These are phyloP conservation scores for Cercospora beticola DNA, from an alignment of 2,329 filamentous ascomycete genomes.

Conservation along the genomic window DNA sequence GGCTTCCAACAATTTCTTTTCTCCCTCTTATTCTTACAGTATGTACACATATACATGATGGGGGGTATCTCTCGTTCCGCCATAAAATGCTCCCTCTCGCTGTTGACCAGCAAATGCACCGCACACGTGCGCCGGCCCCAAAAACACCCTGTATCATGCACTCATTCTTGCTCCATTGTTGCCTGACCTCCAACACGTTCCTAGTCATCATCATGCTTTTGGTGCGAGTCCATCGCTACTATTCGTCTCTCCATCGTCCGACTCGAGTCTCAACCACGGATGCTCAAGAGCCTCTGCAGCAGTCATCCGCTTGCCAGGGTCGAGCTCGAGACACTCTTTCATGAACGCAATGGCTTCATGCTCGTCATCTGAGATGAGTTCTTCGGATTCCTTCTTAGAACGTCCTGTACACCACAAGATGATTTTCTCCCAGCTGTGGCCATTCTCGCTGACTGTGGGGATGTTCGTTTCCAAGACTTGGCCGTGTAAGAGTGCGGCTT, in stretches of 20 bases:
- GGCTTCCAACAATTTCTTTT: not conserved
- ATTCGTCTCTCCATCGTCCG: constrained; percentile 15
- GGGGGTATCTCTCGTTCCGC: constrained; percentile 13
- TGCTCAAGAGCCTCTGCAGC: constrained; percentile 72
- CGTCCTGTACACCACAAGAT: constrained; percentile 90
- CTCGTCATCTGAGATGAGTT: constrained; percentile 65
- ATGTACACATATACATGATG: constrained; percentile 14
- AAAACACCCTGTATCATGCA: constrained; percentile 6
- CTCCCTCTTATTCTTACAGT: constrained; percentile 7
- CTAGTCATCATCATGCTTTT: not conserved
- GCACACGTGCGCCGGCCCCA: not conserved
- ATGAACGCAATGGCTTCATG: constrained; percentile 72
- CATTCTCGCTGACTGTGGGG: constrained; percentile 80
- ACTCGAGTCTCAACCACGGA: constrained; percentile 41
- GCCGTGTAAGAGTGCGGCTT: constrained; percentile 78
- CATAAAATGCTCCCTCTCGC: constrained; percentile 6
- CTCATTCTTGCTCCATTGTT: not conserved
- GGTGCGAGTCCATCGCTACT: constrained; percentile 10
- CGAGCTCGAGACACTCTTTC: constrained; percentile 70
- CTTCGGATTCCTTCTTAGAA: constrained; percentile 54
- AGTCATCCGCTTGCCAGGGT: constrained; percentile 71
- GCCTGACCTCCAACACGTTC: not conserved
- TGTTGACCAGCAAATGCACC: not conserved
- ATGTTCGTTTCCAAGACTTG: constrained; percentile 91
- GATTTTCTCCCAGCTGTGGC: constrained; percentile 88